Evolutionary conservation across 2,329 filamentous ascomycete genomes (phyloP).

Genomic region (Pseudocercospora crystallina): DNA sequence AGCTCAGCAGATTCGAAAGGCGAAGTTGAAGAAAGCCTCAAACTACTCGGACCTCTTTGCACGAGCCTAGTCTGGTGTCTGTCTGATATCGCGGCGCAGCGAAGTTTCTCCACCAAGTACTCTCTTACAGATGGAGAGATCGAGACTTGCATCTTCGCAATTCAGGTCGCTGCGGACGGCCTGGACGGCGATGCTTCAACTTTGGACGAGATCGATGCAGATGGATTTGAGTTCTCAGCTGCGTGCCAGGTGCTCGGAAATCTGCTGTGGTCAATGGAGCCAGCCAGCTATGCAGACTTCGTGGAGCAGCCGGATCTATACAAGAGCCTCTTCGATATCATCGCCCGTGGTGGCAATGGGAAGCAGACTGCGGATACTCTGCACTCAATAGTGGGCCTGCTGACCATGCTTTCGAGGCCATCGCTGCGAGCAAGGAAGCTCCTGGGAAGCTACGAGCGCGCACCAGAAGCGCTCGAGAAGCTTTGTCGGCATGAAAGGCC

Average conservation of each 20-base stretch:
- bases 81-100: conserved; percentile 31
- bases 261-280: conserved; percentile 22
- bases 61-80: conserved; percentile 32
- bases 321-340: conserved; percentile 11
- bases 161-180: conserved; percentile 2
- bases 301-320: conserved; percentile 16
- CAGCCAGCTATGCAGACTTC: conserved; percentile 10
- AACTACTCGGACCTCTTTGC: conserved; percentile 9
- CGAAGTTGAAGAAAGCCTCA: conserved; percentile 1
- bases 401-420: conserved; percentile 30
- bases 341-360: conserved; percentile 5
- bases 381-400: conserved; percentile 31
- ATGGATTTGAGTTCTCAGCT: conserved; percentile 16
- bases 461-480: conserved; percentile 18
- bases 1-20: neutral
- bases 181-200: neutral
- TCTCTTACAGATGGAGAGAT: conserved; percentile 3
- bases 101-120: conserved; percentile 20
- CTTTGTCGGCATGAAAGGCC: conserved; percentile 28
- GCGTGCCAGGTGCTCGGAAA: conserved; percentile 34
- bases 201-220: neutral
- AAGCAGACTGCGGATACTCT: conserved; percentile 24
- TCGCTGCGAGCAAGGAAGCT: conserved; percentile 21
- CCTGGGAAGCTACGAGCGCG: conserved; percentile 21
- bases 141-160: neutral